Conservation (phyloP, 495 filamentous ascomycete genomes). For the Trichocladium antarcticum region DNA sequence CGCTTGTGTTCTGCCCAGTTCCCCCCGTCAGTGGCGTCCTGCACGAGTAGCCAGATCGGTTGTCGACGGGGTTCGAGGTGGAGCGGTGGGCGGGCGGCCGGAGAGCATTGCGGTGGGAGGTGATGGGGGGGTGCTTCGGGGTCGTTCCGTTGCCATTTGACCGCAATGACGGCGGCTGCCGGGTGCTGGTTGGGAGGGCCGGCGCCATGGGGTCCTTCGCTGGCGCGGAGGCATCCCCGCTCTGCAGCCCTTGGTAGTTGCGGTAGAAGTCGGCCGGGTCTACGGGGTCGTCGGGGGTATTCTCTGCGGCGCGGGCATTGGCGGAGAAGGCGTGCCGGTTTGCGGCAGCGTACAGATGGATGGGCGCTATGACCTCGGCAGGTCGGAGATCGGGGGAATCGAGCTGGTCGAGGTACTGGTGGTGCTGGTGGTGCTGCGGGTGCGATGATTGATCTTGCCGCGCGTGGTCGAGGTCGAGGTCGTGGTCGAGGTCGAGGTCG, state of each 20-base stretch:
- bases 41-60: constrained; percentile 15
- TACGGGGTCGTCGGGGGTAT: constrained; percentile 28
- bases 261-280: constrained; percentile 46
- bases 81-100: constrained; percentile 35
- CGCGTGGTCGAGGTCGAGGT: constrained; percentile 12
- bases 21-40: constrained; percentile 14
- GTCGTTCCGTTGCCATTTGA: constrained; percentile 31
- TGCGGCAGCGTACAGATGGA: constrained; percentile 29
- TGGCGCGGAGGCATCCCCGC: constrained; percentile 14
- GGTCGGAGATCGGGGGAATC: constrained; percentile 2
- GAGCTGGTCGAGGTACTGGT: constrained; percentile 4
- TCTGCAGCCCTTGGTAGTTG: constrained; percentile 33
- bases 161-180: constrained; percentile 24
- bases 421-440: constrained; percentile 4
- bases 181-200: constrained; percentile 18
- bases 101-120: constrained; percentile 19
- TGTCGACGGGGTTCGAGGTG: constrained; percentile 41
- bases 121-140: constrained; percentile 26
- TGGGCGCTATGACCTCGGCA: constrained; percentile 12
- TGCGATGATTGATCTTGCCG: constrained; percentile 8
- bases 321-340: constrained; percentile 30
- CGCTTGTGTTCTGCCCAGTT: constrained; percentile 16
- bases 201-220: constrained; percentile 23
- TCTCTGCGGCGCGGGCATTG: constrained; percentile 25
- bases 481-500: constrained; percentile 18